Conservation (phyloP, 164 flowering plant genomes). For the Santalum album region DNA sequence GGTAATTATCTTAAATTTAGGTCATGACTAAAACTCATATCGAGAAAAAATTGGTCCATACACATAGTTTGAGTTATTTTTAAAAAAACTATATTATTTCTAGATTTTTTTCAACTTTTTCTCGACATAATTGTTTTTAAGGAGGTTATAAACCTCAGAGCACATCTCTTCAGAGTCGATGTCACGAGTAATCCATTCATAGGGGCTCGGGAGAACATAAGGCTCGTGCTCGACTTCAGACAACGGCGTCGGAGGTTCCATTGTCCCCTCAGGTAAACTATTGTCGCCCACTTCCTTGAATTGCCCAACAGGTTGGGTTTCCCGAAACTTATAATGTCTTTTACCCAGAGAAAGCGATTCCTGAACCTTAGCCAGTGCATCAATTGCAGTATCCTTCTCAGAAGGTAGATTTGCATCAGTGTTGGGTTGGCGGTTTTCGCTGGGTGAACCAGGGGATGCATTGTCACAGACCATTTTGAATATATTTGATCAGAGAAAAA, state of each 20-base stretch:
- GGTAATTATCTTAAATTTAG: too few relatives aligned
- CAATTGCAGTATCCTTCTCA: slow-evolving; percentile 12
- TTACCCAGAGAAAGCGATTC: slow-evolving; percentile 10
- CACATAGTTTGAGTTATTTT: too few relatives aligned
- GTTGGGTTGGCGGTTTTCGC: slow-evolving; percentile 18
- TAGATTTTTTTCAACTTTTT: too few relatives aligned
- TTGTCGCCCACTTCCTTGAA: slow-evolving; percentile 20
- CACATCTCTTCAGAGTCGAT: slow-evolving; percentile 18
- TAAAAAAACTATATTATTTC: too few relatives aligned
- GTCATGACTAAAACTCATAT: too few relatives aligned
- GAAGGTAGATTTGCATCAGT: slow-evolving; percentile 21
- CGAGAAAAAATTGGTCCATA: too few relatives aligned
- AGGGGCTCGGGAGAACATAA: slow-evolving; percentile 15
- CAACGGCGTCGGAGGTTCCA: slow-evolving; percentile 17
- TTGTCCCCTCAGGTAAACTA: slow-evolving; percentile 18
- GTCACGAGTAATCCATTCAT: slow-evolving; percentile 21
- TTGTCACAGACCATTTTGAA: slow-evolving; percentile 24
- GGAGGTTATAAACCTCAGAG: slow-evolving; percentile 21
- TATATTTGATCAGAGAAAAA: neutral
- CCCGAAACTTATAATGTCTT: slow-evolving; percentile 23
- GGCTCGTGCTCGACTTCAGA: slow-evolving; percentile 26
- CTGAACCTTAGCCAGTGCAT: slow-evolving; percentile 10
- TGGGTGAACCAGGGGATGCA: slow-evolving; percentile 15
- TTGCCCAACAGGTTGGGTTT: slow-evolving; percentile 26
- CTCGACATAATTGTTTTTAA: slow-evolving; percentile 21